A percentile compares a stretch with the other conserved stretches of the same genome.
Conservation (phyloP, 805 yeast species). For the Starmerella floricola region DNA sequence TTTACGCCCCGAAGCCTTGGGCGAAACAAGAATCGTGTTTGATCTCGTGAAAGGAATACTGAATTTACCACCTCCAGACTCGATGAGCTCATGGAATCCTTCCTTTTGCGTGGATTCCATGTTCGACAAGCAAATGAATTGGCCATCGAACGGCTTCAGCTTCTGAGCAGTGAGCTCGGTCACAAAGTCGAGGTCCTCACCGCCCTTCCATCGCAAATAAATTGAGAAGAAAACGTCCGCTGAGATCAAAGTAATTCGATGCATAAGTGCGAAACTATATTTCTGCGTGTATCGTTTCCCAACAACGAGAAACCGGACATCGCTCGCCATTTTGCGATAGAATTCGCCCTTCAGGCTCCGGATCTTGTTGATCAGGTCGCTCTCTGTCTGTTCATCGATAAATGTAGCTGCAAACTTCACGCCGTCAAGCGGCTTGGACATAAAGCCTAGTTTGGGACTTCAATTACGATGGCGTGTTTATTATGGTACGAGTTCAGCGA, state of each 20-base stretch:
- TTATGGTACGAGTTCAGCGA: too few relatives aligned
- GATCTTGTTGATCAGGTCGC: slow-evolving; percentile 9
- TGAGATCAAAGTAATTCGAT: slow-evolving; percentile 46
- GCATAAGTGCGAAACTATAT: slow-evolving; percentile 38
- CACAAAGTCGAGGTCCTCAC: slow-evolving; percentile 28
- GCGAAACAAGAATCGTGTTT: slow-evolving; percentile 27
- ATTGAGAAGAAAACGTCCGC: slow-evolving; percentile 37
- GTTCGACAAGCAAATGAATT: slow-evolving; percentile 32
- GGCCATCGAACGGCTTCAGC: slow-evolving; percentile 26
- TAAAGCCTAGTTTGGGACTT: too few relatives aligned
- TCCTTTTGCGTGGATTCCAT: slow-evolving; percentile 24
- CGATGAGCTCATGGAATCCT: slow-evolving; percentile 23
- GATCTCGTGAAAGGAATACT: slow-evolving; percentile 23
- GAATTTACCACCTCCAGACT: slow-evolving; percentile 29
- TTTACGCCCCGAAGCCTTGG: slow-evolving; percentile 27
- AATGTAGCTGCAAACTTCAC: slow-evolving; percentile 15
- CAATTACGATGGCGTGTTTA: too few relatives aligned
- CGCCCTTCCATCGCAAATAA: slow-evolving; percentile 43
- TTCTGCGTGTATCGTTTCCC: slow-evolving; percentile 43
- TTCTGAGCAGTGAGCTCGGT: slow-evolving; percentile 20
- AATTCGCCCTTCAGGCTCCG: slow-evolving; percentile 21
- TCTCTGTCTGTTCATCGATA: slow-evolving; percentile 17
- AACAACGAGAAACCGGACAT: slow-evolving; percentile 35
- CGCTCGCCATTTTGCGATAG: slow-evolving; percentile 8
- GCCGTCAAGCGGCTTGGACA: slow-evolving; percentile 14